A percentile compares a stretch with the other conserved stretches of the same genome.
These are phyloP conservation scores for Elaeis guineensis DNA, from an alignment of 176 grass and related monocot species.

Conservation along the genomic window DNA sequence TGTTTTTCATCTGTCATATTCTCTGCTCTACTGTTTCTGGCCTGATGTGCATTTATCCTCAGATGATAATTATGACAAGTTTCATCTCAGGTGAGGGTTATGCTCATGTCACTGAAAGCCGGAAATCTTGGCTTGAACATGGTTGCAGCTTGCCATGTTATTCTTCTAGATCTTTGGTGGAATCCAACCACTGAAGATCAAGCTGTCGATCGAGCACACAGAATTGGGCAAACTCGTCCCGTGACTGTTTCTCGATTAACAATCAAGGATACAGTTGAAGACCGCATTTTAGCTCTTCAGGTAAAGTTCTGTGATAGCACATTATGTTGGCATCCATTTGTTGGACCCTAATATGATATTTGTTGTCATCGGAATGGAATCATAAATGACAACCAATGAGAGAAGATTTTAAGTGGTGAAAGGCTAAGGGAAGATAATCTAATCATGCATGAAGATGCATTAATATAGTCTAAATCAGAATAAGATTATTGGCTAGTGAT, in stretches of 20 bases:
- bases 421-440: no score
- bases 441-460: no score
- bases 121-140: constrained; percentile 89
- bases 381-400: no score
- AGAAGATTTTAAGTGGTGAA: no score
- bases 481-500: no score
- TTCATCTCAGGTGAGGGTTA: constrained; percentile 57
- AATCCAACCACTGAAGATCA: constrained; percentile 87
- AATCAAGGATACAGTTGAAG: constrained; percentile 75
- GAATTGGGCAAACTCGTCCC: constrained; percentile 76
- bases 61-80: background rate
- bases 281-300: constrained; percentile 89
- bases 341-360: background rate
- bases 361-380: no score
- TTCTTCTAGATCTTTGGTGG: constrained; percentile 97
- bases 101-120: constrained; percentile 94
- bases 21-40: background rate
- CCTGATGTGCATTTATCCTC: no score
- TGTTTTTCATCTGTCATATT: background rate
- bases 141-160: constrained; percentile 88
- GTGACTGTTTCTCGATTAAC: constrained; percentile 79
- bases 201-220: constrained; percentile 79
- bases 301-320: constrained; percentile 17
- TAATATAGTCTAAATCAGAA: no score
- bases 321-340: background rate